Evolutionary conservation across 805 yeast species (phyloP).

Genomic region (Nakazawaea siamensis): DNA sequence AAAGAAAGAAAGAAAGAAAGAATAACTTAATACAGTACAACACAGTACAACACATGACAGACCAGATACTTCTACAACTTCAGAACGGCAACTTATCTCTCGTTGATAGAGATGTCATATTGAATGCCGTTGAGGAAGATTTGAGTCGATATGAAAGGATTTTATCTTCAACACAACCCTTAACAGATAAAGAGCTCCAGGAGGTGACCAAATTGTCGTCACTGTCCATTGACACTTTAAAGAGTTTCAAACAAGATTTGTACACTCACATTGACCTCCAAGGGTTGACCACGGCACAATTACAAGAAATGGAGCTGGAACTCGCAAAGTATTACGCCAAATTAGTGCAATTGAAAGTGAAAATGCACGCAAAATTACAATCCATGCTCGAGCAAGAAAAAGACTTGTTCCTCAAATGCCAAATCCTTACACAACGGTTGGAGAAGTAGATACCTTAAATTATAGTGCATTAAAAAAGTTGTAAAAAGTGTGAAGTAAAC

Average conservation of each 20-base stretch:
- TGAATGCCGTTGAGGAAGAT: too few relatives aligned
- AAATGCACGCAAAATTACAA: background rate
- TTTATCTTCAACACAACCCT: too few relatives aligned
- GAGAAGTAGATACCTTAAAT: background rate
- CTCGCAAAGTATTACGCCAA: constrained; percentile 1
- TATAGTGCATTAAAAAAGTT: background rate
- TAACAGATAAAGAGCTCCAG: too few relatives aligned
- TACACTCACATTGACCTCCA: background rate
- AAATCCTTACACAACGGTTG: constrained; percentile 2
- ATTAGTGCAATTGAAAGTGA: background rate
- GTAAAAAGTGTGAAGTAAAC: background rate
- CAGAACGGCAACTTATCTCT: too few relatives aligned
- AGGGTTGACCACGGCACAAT: background rate
- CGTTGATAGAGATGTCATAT: too few relatives aligned
- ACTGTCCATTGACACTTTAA: too few relatives aligned
- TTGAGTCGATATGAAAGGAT: too few relatives aligned
- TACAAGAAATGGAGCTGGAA: background rate
- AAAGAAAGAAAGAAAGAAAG: background rate
- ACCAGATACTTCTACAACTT: too few relatives aligned
- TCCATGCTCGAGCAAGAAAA: background rate
- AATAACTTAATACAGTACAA: too few relatives aligned
- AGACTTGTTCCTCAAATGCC: constrained; percentile 7
- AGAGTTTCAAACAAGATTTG: background rate
- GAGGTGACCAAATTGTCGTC: too few relatives aligned
- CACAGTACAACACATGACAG: too few relatives aligned